Base-by-base conservation (phyloP, 2,329 filamentous ascomycete genomes). In the Thyridium curvatum region DNA sequence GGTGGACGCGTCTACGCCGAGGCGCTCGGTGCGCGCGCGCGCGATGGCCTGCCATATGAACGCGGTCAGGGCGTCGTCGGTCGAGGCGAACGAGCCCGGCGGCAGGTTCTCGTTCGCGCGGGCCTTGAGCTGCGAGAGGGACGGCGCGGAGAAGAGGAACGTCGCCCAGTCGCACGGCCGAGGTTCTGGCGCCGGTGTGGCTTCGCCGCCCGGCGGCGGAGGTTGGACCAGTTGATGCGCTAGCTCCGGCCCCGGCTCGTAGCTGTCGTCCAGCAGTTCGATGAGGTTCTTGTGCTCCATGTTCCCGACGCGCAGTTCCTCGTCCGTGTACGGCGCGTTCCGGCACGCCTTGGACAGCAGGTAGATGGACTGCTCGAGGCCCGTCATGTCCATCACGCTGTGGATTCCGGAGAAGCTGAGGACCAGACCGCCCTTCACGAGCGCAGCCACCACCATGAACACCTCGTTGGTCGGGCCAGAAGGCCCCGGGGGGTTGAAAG, bases 31-130 rank as follows among this genome's bases (percentile, higher is more conserved):
- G 12, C 74, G 65, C 0, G 59, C 63, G 21, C 64, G 64, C 0
- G 56, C 53, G 9, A 71, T 47, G 0, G 58, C 59, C 42, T 70
- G 60, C 69, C 69, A 78, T 39, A 76, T 54, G 34, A 77, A 66
- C 1, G 71, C 70, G 3, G 55, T 68, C 12, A 78, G 52, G 3
- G 64, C 59, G 47, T 79, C 74, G 40, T 79, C 72, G 1, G 72
- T 77, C 2, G 72, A 73, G 16, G 77, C 50, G 44, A 62, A 75
- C 7, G 32, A 21, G 3, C 42, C 41, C 1, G 30, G 30, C 4
- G 47, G 34, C 3, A 37, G 14, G 15, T 52, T 42, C 39, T 47
- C 32, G 7, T 51, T 51, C 4, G 68, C 67, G 0, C 48, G 28
- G 0, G 48, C 32, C 42, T 77, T 77, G 2, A 77, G 51, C 0